These are phyloP conservation scores for Tricholoma hemisulphureum DNA, from an alignment of 768 basidiomycete genomes.

Conservation along the genomic window DNA sequence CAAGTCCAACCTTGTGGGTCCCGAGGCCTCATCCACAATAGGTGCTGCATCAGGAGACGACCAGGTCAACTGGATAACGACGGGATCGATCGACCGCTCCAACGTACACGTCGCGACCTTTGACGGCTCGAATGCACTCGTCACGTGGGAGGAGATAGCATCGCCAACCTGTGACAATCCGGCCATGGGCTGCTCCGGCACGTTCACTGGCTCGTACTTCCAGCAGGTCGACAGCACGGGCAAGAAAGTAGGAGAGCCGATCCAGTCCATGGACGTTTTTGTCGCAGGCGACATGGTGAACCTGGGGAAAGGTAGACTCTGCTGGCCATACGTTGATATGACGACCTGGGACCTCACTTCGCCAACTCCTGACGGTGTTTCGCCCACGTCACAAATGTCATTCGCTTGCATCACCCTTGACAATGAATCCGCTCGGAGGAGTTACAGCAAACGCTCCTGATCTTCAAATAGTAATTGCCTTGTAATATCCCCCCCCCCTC, in stretches of 20 bases:
- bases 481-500: too few species aligned
- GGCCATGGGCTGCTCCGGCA: background rate
- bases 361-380: background rate
- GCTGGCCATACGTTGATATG: slow-evolving; percentile 1
- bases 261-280: background rate
- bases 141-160: background rate
- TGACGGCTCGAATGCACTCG: background rate
- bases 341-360: background rate
- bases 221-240: background rate
- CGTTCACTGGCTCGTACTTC: background rate
- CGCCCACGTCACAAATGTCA: background rate
- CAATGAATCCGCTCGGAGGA: too few species aligned
- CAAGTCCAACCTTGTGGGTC: background rate
- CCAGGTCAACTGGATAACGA: background rate
- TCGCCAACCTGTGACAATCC: background rate
- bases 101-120: background rate
- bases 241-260: background rate
- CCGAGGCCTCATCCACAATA: background rate
- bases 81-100: background rate
- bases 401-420: background rate
- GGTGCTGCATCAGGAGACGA: background rate
- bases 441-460: too few species aligned
- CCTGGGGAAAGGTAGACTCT: background rate
- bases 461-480: too few species aligned
- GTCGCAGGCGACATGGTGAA: background rate